Evolutionary conservation across 192 early-diverging fungal genomes (phyloP), one percentile per base, ranked within the genome.

Genomic region (Kickxella alabastrina): DNA sequence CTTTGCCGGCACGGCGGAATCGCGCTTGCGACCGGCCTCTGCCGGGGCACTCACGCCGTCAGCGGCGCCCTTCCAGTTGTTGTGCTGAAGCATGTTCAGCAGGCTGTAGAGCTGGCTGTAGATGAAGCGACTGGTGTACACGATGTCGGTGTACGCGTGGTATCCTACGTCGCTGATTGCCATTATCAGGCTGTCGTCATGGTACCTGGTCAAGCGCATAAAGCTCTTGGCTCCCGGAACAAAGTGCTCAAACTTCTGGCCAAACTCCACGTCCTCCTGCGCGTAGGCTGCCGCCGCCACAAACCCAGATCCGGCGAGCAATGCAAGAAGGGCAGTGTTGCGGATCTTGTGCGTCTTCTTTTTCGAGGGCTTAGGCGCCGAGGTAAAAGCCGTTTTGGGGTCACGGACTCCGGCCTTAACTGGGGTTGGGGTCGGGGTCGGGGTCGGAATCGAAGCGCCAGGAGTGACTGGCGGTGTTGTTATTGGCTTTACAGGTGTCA

Each of bases 161-260:
- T 65, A 78, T 14, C 85, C 79, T 28, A 86, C 79, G 32, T 86
- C 72, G 52, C 80, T 75, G 49, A 55, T 21, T 8, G 64, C 58
- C 57, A 72, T 59, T 12, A 54, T 42, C 19, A 75, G 55, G 53
- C 75, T 80, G 31, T 68, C 69, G 18, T 78, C 54, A 24, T 80
- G 53, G 49, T 80, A 65, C 27, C 74, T 62, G 21, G 79, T 70
- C 49, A 78, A 78, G 41, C 76, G 65, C 47, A 82, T 65, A 29
- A 80, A 62, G 43, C 65, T 59, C 27, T 71, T 52, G 35, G 69
- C 83, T 8, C 82, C 81, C 38, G 82, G 85, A 31, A 87, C 75
- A 49, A 77, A 68, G 15, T 69, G 59, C 23, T 76, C 79, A 47
- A 87, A 87, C 25, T 49, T 35, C 27, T 79, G 65, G 22, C 69